Evolutionary conservation across 208 protist species (phyloP), one percentile per base, ranked within the genome.

Genomic region (Crithidia acanthocephali): DNA sequence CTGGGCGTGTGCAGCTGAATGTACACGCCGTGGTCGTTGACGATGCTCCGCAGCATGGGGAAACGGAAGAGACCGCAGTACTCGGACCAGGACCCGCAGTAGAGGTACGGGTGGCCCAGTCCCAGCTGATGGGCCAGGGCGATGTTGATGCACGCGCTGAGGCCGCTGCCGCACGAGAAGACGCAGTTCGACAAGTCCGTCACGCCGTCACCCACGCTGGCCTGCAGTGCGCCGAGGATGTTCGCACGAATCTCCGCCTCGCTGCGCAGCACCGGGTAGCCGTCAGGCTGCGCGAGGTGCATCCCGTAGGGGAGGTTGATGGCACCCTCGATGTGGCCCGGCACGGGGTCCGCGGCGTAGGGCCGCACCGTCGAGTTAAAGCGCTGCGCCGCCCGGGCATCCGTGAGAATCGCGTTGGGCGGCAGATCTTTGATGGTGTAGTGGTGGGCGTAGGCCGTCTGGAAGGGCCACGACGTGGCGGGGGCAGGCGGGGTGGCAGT

Each of bases 21-120:
- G 74, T 60, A 83, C 62, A 95, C 57, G 50, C 90, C 86, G 53
- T 92, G 58, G 47, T 72, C 52, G 23, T 77, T 42, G 20, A 92
- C 47, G 45, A 87, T 76, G 56, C 72, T 70, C 13, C 86, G 84
- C 20, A 73, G 28, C 32, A 95, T 58, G n/a, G 68, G 69, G 40
- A 84, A 65, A 65, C 67, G 77, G 64, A 81, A 79, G 35, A 84
- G 51, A 1, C 70, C 74, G 28, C 73, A 58, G 79, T 95, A 96
- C 79, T 96, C 81, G 1, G 87, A 94, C 90, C 92, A 96, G 13
- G 89, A 93, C 45, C 89, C 89, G 56, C 76, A 83, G 69, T 93
- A 96, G 13, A 96, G 77, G 45, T 77, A 76, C 0, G 90, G 88
- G 51, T 75, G 72, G 45, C 89, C 89, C 10, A 96, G 78, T 28